Percentiles rank a stretch among this genome's conserved stretches.
phyloP scores from a whole-genome alignment of 352 stramenopile genomes.

The Globisporangium recalcitrans region DNA sequence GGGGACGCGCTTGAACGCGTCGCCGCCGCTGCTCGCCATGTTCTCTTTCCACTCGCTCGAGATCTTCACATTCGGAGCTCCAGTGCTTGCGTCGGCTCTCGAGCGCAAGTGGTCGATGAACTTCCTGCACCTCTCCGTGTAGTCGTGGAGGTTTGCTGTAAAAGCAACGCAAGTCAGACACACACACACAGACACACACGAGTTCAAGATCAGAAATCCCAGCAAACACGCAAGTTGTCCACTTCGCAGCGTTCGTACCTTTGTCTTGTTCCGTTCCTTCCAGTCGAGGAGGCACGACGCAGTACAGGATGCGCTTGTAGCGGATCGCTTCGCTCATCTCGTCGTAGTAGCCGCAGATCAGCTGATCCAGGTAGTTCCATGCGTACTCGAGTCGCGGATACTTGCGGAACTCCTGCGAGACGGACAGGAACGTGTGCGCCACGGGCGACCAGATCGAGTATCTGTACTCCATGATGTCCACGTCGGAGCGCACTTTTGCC shows the following conservation, averaged over 20 bases:
- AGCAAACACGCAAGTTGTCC: neutral
- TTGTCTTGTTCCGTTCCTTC: constrained; percentile 26
- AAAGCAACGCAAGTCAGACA: neutral
- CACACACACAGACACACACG: constrained; percentile 1
- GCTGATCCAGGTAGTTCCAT: constrained; percentile 83
- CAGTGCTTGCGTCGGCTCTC: constrained; percentile 48
- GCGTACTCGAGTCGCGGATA: constrained; percentile 76
- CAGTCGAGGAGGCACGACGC: constrained; percentile 52
- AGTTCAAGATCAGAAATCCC: neutral
- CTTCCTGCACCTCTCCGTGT: constrained; percentile 60
- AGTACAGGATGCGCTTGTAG: constrained; percentile 76
- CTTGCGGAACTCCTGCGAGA: constrained; percentile 79
- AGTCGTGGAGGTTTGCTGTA: constrained; percentile 45
- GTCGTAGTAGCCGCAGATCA: constrained; percentile 85
- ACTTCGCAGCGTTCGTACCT: constrained; percentile 5
- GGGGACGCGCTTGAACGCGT: constrained; percentile 61
- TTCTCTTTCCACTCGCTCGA: constrained; percentile 41
- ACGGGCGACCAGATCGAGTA: constrained; percentile 79
- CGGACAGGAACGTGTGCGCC: constrained; percentile 51
- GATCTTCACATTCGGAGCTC: constrained; percentile 52
- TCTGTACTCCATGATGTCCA: constrained; percentile 80
- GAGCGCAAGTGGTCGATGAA: constrained; percentile 64
- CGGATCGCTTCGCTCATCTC: constrained; percentile 82
- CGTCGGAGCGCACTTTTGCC: constrained; percentile 46
- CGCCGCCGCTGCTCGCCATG: constrained; percentile 38